These are phyloP conservation scores for Amanita jacksonii DNA, from an alignment of 768 basidiomycete genomes.

Conservation along the genomic window DNA sequence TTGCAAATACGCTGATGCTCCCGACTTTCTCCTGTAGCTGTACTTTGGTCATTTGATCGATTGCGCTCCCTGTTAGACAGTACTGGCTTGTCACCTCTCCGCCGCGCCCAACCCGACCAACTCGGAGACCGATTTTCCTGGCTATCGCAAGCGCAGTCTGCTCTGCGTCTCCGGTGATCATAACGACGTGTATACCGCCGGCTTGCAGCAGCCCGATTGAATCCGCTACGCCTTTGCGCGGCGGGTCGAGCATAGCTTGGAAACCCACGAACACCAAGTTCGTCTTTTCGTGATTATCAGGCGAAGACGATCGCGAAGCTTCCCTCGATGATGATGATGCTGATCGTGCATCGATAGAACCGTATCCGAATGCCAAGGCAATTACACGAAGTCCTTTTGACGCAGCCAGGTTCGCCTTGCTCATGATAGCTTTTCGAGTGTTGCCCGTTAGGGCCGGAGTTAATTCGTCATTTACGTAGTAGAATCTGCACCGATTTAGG, in stretches of 20 bases:
- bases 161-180: slow-evolving; percentile 97
- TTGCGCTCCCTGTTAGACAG: slow-evolving; percentile 71
- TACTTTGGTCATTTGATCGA: slow-evolving; percentile 74
- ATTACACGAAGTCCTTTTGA: slow-evolving; percentile 77
- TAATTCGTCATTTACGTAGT: slow-evolving; percentile 85
- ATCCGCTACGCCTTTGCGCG: slow-evolving; percentile 87
- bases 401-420: slow-evolving; percentile 64
- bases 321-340: slow-evolving; percentile 20
- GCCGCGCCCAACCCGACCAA: slow-evolving; percentile 46
- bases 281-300: slow-evolving; percentile 23
- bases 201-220: slow-evolving; percentile 72
- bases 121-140: slow-evolving; percentile 69
- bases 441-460: slow-evolving; percentile 69
- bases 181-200: slow-evolving; percentile 92
- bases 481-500: slow-evolving; percentile 78
- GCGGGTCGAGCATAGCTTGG: slow-evolving; percentile 93
- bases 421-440: slow-evolving; percentile 56
- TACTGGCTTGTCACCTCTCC: slow-evolving; percentile 34
- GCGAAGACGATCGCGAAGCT: slow-evolving; percentile 21
- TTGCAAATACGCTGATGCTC: slow-evolving; percentile 79
- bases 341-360: slow-evolving; percentile 34
- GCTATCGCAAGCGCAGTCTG: slow-evolving; percentile 87
- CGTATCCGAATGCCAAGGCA: slow-evolving; percentile 86
- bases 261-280: slow-evolving; percentile 88
- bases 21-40: slow-evolving; percentile 81